Evolutionary conservation across 495 filamentous ascomycete species (phyloP).

Genomic region (Penicillium chermesinum): DNA sequence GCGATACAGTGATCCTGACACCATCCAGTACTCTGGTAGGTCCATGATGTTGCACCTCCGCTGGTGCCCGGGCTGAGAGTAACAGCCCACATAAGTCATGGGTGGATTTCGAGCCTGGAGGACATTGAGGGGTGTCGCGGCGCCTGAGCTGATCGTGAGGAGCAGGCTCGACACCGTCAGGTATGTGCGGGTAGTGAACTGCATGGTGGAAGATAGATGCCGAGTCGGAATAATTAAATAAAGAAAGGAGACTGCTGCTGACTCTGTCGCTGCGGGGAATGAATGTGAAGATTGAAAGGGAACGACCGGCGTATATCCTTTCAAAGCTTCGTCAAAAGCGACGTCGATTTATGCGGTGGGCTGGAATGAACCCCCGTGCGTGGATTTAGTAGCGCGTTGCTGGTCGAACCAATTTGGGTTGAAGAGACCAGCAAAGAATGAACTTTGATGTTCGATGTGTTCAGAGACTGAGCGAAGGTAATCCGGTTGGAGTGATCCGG

Average conservation of each 20-base stretch:
- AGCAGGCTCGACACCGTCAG: constrained; percentile 27
- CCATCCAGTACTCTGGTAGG: constrained; percentile 46
- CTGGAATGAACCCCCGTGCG: background rate
- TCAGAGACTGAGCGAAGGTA: constrained; percentile 3
- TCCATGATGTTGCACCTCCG: constrained; percentile 18
- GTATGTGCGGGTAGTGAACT: constrained; percentile 24
- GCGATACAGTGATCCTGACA: constrained; percentile 37
- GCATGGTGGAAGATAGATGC: constrained; percentile 25
- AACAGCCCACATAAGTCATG: constrained; percentile 29
- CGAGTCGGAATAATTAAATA: constrained; percentile 5
- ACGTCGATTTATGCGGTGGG: background rate
- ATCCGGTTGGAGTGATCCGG: constrained; percentile 1
- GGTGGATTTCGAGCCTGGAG: constrained; percentile 9
- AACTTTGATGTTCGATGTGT: too few relatives aligned
- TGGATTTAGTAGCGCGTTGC: too few relatives aligned
- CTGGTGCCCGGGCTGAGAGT: constrained; percentile 29
- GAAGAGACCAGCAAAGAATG: too few relatives aligned
- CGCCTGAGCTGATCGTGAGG: constrained; percentile 18
- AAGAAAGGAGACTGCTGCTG: constrained; percentile 15
- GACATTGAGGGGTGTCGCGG: constrained; percentile 18
- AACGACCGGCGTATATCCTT: constrained; percentile 48
- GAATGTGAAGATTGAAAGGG: constrained; percentile 28
- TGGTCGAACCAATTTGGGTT: too few relatives aligned
- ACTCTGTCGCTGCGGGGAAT: constrained; percentile 21
- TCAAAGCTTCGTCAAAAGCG: constrained; percentile 17